These are phyloP conservation scores for Citrus maxima DNA, from an alignment of 345 rosid species.

Conservation along the genomic window DNA sequence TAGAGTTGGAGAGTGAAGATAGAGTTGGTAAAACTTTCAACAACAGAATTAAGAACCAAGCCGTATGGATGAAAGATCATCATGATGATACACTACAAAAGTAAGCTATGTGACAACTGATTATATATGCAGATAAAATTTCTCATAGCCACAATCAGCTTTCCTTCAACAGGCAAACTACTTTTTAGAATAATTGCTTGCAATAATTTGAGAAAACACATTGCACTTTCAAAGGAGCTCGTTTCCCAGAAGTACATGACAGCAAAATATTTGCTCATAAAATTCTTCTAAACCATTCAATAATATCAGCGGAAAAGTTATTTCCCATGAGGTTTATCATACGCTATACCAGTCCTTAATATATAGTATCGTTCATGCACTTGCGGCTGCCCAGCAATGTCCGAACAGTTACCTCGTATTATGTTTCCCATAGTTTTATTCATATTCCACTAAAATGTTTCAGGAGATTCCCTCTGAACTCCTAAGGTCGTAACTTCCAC, in stretches of 20 bases:
- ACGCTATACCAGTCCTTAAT: background rate
- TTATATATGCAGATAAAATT: background rate
- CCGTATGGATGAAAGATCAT: background rate
- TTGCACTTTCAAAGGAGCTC: background rate
- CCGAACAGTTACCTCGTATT: background rate
- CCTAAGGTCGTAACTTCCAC: background rate
- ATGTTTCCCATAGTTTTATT: background rate
- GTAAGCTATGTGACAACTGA: background rate
- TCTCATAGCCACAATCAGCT: background rate
- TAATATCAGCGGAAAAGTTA: background rate
- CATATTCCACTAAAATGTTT: background rate
- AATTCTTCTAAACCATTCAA: background rate
- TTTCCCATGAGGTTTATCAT: background rate
- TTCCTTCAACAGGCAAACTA: background rate
- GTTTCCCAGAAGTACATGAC: background rate
- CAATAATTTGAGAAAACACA: too few species aligned
- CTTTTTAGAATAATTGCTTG: too few species aligned
- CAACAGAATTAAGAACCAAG: constrained; percentile 3
- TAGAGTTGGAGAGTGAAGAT: constrained; percentile 26
- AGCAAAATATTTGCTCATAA: background rate
- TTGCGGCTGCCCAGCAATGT: background rate
- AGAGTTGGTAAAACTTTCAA: background rate
- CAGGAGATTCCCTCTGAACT: background rate
- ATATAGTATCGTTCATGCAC: background rate
- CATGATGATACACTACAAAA: background rate